Percentiles rank a stretch among this genome's conserved stretches.
These are phyloP conservation scores for Hawksworthiomyces lignivorus DNA, from an alignment of 2,329 filamentous ascomycete genomes.

Conservation along the genomic window DNA sequence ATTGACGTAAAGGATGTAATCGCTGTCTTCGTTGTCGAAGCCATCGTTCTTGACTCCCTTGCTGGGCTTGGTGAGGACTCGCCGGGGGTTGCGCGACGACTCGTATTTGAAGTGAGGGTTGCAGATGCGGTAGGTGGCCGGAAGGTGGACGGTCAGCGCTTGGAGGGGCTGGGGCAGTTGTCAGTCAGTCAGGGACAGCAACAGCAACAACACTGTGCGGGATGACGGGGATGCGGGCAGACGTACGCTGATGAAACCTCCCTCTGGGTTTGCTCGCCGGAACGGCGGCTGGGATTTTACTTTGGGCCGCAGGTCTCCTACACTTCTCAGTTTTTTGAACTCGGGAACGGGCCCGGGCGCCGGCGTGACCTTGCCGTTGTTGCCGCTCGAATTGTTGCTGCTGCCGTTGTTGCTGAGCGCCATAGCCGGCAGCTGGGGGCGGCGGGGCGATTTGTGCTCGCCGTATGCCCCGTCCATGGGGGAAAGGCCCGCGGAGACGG, in stretches of 20 bases:
- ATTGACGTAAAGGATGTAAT: conserved; percentile 98
- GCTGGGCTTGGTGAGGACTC: conserved; percentile 95
- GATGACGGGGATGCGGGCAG: no score
- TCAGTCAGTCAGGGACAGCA: not conserved
- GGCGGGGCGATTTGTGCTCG: conserved; percentile 52
- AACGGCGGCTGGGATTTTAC: conserved; percentile 85
- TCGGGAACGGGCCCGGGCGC: conserved; percentile 65
- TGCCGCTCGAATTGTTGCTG: conserved; percentile 1
- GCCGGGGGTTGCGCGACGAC: conserved; percentile 88
- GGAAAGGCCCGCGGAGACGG: conserved; percentile 54
- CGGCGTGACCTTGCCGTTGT: conserved; percentile 30
- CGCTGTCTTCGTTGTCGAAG: conserved; percentile 97
- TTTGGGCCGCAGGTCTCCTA: conserved; percentile 70
- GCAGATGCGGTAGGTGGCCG: conserved; percentile 95
- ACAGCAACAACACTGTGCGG: not conserved
- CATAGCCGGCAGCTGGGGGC: conserved; percentile 23
- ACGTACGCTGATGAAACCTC: conserved; percentile 92
- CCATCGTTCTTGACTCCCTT: conserved; percentile 98
- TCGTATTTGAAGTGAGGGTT: conserved; percentile 98
- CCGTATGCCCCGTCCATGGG: conserved; percentile 61
- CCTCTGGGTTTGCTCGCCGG: conserved; percentile 88
- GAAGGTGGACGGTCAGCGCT: conserved; percentile 87
- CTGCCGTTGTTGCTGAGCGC: conserved; percentile 7
- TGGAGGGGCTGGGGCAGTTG: conserved; percentile 64
- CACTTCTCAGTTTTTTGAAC: conserved; percentile 69